Evolutionary conservation across 1,139 yeast genomes (phyloP), one percentile per base, ranked within the genome.

Genomic region (Diutina pseudorugosa): DNA sequence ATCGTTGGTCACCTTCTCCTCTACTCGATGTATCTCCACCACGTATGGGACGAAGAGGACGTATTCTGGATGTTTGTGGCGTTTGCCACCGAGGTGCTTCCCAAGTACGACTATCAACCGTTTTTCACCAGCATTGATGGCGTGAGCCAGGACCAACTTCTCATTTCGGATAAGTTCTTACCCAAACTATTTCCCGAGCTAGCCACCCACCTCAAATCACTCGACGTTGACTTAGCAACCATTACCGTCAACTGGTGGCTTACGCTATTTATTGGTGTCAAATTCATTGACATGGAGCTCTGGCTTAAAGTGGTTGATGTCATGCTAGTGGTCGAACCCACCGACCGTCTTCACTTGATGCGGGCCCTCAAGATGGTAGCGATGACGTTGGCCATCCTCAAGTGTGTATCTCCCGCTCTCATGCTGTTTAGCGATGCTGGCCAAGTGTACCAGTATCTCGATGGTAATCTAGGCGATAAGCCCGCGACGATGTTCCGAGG

Each of bases 211-310:
- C 67, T 78, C 50, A n/a, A 53, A 3, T 52, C 53, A 0, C 59
- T 71, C 6, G 67, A 67, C 2, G 72, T 80, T 25, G 80, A 79
- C 53, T 61, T 77, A 2, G 82, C 77, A 52, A 71, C 77, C 18
- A 71, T 80, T 27, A 73, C 82, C 8, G 72, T 79, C 63, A 77
- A 77, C 56, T 80, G 85, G 85, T 79, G 82, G 69, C 65, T 80
- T 18, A 72, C 80, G 11, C 63, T 81, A 47, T 80, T 79, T 60
- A 76, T 81, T 0, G 83, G 70, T 7, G 49, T 45, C 27, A 64
- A 73, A 51, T 71, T 79, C 43, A 61, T 79, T n/a, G 77, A 79
- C 1, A 68, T 78, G 2, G 83, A 80, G 41, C 68, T 73, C 4
- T 71, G 82, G 67, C 75, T 77, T 61, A 68, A 77, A 51, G 63